Evolutionary conservation across 441 rosid species (phyloP), one percentile per base, ranked within the genome.

Genomic region (Omphalea diandra): DNA sequence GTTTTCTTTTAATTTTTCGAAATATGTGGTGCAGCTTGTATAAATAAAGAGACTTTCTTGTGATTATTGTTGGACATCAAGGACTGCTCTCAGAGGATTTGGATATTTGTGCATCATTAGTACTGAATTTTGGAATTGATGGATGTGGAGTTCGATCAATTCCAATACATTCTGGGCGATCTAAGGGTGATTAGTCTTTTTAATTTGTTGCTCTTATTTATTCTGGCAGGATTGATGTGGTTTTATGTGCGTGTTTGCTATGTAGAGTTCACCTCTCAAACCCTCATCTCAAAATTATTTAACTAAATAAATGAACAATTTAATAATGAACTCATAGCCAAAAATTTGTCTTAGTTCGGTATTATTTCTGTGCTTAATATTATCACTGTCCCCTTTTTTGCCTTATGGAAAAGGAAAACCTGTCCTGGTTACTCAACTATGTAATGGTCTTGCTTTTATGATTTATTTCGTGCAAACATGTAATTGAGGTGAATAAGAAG

Each of bases 91-190:
- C 35, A 4, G 14, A 54, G 59, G 35, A 29, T 54, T 54, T 54
- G 35, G 35, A 54, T 27, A 26, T 54, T 14, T 54, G n/a, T n/a
- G 11, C 4, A 8, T 22, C 24, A 9, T 54, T 54, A 27, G 26
- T 27, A 50, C 55, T 58, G 73, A 67, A 75, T 14, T 56, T 75
- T 44, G 7, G 38, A 57, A 62, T 43, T 74, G 77, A 83, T 85
- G 88, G 85, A 84, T 36, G 75, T 79, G 73, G 87, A 53, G 77
- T 44, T 64, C 83, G 60, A 41, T 43, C 82, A 0, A 70, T 80
- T 43, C 80, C 72, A 29, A 61, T 80, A 63, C 81, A 69, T 56
- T 79, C 88, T 5, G 35, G 79, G 20, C 73, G 76, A 74, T 33
- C 71, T 3, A 76, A 76, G 74, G 88, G 87, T 87, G 33, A 66